Base-by-base conservation (phyloP, 768 basidiomycete species). In the Flagelloscypha sp. region DNA sequence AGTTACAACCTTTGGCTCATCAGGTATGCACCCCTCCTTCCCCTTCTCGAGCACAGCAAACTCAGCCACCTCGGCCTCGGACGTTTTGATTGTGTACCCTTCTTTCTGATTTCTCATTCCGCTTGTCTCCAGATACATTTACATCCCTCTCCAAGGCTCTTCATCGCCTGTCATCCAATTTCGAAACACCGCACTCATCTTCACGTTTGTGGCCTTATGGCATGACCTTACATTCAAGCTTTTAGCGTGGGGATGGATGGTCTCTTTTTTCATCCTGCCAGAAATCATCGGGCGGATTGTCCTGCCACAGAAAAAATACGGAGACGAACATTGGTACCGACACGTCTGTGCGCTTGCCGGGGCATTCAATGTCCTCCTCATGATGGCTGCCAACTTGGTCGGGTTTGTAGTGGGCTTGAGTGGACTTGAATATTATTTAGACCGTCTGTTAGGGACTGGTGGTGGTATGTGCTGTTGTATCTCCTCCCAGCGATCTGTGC, bases 181-280 rank as follows among this genome's bases (percentile, higher is more conserved):
- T 5, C 32, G 83, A 16, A 81, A 93, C 27, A 85, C 76, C 0
- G 42, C 80, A 7, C 59, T 94, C 25, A 75, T 94, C 13, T 98
- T 97, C 66, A 84, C 94, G 1, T 98, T 99, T 49, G 93, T 97
- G 16, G 94, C 95, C 0, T 61, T 99, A 13, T 99, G 94, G 94
- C 95, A 99, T 47, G 95, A 97, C 52, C 67, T 97, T 2, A 84
- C 85, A 0, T 80, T 94, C 55, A 69, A 70, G 17, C 70, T 98
- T 4, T 67, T 99, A 2, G 79, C 88, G 2, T 99, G 93, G 93
- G 94, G 95, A 2, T 98, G 95, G 95, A 79, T 95, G 7, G 70
- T 94, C 40, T 85, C 79, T 49, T 42, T 94, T 30, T 95, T 99
- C 57, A 79, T 99, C 42, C 41, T 90, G 5, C 94, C 93, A 0